phyloP scores from a whole-genome alignment of 2,329 filamentous ascomycete species.

The Pseudocercospora ulei region DNA sequence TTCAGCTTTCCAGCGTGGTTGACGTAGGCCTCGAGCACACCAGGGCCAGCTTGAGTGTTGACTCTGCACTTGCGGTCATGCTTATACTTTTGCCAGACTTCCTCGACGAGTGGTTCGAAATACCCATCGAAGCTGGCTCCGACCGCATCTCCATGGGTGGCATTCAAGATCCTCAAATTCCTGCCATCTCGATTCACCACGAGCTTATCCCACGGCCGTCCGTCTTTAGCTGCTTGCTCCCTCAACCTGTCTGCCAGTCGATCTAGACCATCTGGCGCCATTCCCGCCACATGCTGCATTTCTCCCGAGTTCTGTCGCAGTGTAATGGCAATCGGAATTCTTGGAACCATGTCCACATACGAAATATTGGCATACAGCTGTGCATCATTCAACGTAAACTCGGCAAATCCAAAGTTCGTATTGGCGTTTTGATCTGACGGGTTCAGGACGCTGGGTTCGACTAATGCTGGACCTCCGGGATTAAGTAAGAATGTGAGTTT shows the following conservation, averaged over 20 bases:
- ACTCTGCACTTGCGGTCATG: slow-evolving; percentile 43
- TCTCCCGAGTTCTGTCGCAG: slow-evolving; percentile 35
- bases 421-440: slow-evolving; percentile 40
- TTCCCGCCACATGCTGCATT: slow-evolving; percentile 48
- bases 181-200: slow-evolving; percentile 39
- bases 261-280: slow-evolving; percentile 50
- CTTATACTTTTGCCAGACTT: slow-evolving; percentile 46
- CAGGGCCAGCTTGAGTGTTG: slow-evolving; percentile 55
- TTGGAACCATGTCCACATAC: slow-evolving; percentile 35
- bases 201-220: slow-evolving; percentile 55
- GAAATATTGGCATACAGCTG: slow-evolving; percentile 43
- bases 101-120: slow-evolving; percentile 46
- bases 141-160: slow-evolving; percentile 42
- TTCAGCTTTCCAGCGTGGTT: slow-evolving; percentile 35
- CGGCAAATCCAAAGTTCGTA: slow-evolving; percentile 41
- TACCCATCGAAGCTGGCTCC: slow-evolving; percentile 47
- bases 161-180: slow-evolving; percentile 40
- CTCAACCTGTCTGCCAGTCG: slow-evolving; percentile 47
- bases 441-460: slow-evolving; percentile 34
- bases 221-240: slow-evolving; percentile 49
- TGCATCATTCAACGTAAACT: slow-evolving; percentile 42
- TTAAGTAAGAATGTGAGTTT: slow-evolving; percentile 35
- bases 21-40: slow-evolving; percentile 47
- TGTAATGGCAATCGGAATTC: slow-evolving; percentile 38
- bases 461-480: slow-evolving; percentile 33